Conservation (phyloP, 2,329 filamentous ascomycete species). For the Penicillium concentricum region DNA sequence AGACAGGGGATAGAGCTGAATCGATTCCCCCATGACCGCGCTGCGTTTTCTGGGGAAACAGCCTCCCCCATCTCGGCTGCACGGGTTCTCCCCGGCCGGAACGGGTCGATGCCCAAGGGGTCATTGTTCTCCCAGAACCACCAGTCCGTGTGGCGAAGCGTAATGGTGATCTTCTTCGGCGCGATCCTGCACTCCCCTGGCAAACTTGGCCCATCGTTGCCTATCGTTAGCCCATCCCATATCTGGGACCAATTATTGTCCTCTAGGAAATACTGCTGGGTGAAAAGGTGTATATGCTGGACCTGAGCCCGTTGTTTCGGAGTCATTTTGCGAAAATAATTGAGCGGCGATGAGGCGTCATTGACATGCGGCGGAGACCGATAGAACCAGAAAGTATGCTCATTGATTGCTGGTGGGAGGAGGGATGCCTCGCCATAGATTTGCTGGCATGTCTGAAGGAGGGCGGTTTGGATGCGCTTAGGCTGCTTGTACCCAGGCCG, state of each 20-base stretch:
- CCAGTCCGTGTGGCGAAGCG: constrained; percentile 31
- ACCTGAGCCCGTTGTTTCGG: constrained; percentile 20
- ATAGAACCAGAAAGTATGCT: constrained; percentile 31
- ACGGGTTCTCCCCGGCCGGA: constrained; percentile 9
- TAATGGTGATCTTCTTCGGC: constrained; percentile 23
- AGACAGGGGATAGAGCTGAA: constrained; percentile 16
- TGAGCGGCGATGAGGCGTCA: constrained; percentile 6
- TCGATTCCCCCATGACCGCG: not conserved
- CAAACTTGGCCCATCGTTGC: not conserved
- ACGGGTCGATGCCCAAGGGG: constrained; percentile 30
- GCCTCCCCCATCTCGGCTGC: not conserved
- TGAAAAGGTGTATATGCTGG: constrained; percentile 26
- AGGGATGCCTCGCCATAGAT: constrained; percentile 40
- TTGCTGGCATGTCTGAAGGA: constrained; percentile 41
- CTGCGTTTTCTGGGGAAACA: too few species aligned
- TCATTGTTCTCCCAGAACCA: constrained; percentile 29
- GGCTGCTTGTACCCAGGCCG: constrained; percentile 33
- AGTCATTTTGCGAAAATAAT: constrained; percentile 22
- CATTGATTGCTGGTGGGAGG: constrained; percentile 33
- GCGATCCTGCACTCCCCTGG: constrained; percentile 18
- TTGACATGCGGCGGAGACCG: constrained; percentile 20
- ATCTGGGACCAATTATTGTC: not conserved
- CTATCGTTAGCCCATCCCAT: not conserved
- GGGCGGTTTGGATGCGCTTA: constrained; percentile 27
- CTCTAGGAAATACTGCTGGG: constrained; percentile 26